Conservation (phyloP, 108 stramenopile species). For the Cafeteria roenbergensis region DNA sequence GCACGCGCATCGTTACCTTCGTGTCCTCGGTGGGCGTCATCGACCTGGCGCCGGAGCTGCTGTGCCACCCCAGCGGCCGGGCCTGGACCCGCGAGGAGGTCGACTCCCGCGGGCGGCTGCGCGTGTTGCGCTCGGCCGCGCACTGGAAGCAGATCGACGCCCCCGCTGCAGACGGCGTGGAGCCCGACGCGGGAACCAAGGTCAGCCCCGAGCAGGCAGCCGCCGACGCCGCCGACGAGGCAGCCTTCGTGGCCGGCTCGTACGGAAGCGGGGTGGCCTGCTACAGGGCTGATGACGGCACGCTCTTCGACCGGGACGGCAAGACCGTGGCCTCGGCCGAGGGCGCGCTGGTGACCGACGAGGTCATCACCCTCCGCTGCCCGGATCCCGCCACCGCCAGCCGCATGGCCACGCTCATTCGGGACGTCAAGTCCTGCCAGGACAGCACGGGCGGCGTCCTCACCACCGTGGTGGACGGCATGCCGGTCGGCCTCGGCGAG, state of each 20-base stretch:
- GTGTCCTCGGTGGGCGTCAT: slow-evolving; percentile 11
- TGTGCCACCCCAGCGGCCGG: background rate
- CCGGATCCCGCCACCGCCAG: slow-evolving; percentile 9
- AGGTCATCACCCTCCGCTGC: slow-evolving; percentile 18
- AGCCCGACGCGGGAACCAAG: background rate
- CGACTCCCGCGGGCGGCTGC: slow-evolving; percentile 3
- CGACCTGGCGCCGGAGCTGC: background rate
- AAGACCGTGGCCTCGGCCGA: background rate
- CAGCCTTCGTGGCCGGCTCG: background rate
- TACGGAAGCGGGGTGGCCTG: background rate
- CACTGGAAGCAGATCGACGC: too few relatives aligned
- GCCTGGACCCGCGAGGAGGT: slow-evolving; percentile 17
- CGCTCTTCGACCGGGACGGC: slow-evolving; percentile 3
- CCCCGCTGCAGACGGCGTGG: too few relatives aligned
- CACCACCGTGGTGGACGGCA: slow-evolving; percentile 74
- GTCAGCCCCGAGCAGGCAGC: background rate
- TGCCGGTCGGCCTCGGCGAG: slow-evolving; percentile 80
- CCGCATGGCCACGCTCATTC: slow-evolving; percentile 18
- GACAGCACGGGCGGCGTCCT: slow-evolving; percentile 94
- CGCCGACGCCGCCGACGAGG: slow-evolving; percentile 16
- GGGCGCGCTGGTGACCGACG: slow-evolving; percentile 9
- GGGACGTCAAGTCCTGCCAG: slow-evolving; percentile 11
- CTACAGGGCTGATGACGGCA: background rate
- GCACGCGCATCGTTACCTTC: slow-evolving; percentile 11
- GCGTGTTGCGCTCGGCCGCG: slow-evolving; percentile 8